A percentile compares a stretch with the other conserved stretches of the same genome.
phyloP scores from a whole-genome alignment of 495 filamentous ascomycete genomes.

The Podospora sp. region DNA sequence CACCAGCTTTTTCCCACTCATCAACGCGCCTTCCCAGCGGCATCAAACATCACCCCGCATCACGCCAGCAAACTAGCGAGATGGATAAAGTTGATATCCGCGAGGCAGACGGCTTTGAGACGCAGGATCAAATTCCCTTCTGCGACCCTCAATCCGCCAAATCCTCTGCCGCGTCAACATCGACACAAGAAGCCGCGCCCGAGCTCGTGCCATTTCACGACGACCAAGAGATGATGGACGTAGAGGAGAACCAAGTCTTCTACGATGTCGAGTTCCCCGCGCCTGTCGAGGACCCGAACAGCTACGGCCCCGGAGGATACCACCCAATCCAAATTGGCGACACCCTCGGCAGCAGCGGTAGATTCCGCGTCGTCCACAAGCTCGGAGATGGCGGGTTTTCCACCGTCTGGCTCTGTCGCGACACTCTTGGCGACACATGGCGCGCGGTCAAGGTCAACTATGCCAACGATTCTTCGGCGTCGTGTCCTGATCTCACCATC shows the following conservation, averaged over 20 bases:
- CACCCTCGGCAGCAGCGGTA: constrained; percentile 34
- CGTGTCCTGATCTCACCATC: constrained; percentile 25
- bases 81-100: no score
- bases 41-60: no score
- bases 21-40: no score
- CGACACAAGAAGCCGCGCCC: not conserved
- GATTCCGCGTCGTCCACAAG: constrained; percentile 57
- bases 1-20: no score
- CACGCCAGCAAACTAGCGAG: no score
- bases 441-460: constrained; percentile 32
- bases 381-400: constrained; percentile 55
- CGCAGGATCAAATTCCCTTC: no score
- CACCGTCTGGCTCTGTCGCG: constrained; percentile 59
- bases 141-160: no score
- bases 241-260: not conserved
- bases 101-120: no score
- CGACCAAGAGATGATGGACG: not conserved
- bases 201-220: not conserved
- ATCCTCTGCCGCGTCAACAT: no score
- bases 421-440: constrained; percentile 33
- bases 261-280: not conserved
- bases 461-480: not conserved
- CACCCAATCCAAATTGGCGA: constrained; percentile 56
- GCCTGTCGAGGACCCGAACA: constrained; percentile 4
- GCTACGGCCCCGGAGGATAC: constrained; percentile 37